Percentiles rank a stretch among this genome's conserved stretches.
These are phyloP conservation scores for Exophiala dermatitidis DNA, from an alignment of 2,329 filamentous ascomycete species.

Conservation along the genomic window DNA sequence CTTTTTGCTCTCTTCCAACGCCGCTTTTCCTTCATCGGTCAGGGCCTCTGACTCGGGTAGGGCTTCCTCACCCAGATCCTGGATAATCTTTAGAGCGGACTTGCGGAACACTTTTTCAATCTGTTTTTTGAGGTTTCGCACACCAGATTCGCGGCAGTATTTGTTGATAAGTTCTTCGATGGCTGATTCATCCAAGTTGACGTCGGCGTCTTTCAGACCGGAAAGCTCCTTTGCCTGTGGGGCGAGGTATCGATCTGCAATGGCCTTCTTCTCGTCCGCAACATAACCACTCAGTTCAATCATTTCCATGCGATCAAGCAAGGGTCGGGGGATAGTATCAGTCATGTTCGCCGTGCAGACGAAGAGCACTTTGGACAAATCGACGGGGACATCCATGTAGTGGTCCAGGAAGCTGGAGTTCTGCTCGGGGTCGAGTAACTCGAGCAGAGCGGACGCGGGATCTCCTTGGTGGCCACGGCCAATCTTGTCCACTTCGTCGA, in stretches of 20 bases:
- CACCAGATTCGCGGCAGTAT: conserved; percentile 94
- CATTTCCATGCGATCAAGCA: conserved; percentile 95
- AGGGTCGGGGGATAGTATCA: conserved; percentile 88
- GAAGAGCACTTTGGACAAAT: conserved; percentile 94
- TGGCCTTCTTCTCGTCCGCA: conserved; percentile 97
- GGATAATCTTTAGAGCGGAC: conserved; percentile 92
- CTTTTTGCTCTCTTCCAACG: conserved; percentile 63
- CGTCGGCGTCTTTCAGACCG: conserved; percentile 81
- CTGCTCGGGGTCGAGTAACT: conserved; percentile 92
- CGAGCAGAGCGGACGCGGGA: conserved; percentile 85
- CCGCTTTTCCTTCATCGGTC: conserved; percentile 77
- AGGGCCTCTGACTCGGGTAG: conserved; percentile 73
- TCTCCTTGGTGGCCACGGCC: conserved; percentile 94
- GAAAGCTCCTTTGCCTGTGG: conserved; percentile 92
- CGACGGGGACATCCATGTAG: conserved; percentile 96
- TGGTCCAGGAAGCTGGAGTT: conserved; percentile 97
- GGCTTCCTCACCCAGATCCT: conserved; percentile 80
- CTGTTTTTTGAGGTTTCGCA: conserved; percentile 97
- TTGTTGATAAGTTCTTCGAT: conserved; percentile 97
- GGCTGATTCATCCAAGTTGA: conserved; percentile 75
- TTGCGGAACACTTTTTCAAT: conserved; percentile 99
- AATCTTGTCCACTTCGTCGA: conserved; percentile 98
- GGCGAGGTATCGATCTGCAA: conserved; percentile 85
- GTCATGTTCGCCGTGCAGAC: conserved; percentile 99
- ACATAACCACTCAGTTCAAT: conserved; percentile 96